Evolutionary conservation across 2,329 filamentous ascomycete species (phyloP).

Genomic region (Xylaria polymorpha): DNA sequence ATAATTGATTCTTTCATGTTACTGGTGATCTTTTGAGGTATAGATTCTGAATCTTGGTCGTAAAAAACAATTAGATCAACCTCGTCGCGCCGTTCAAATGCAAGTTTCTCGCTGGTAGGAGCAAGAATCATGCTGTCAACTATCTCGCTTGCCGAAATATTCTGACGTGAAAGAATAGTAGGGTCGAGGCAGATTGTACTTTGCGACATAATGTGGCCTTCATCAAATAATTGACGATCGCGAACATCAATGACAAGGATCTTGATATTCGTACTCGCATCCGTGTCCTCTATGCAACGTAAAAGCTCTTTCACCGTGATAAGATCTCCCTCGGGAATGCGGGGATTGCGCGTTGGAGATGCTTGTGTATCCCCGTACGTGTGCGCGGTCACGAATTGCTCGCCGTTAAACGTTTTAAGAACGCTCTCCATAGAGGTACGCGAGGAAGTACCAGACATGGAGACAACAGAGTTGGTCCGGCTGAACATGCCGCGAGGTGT

Average conservation of each 20-base stretch:
- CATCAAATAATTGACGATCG: slow-evolving; percentile 81
- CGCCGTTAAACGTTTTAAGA: slow-evolving; percentile 46
- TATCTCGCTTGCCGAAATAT: slow-evolving; percentile 71
- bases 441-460: slow-evolving; percentile 48
- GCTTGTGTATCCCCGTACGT: slow-evolving; percentile 45
- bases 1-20: slow-evolving; percentile 66
- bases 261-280: slow-evolving; percentile 63
- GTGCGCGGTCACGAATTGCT: slow-evolving; percentile 53
- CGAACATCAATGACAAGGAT: slow-evolving; percentile 90
- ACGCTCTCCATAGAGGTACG: slow-evolving; percentile 48
- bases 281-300: slow-evolving; percentile 70
- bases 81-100: slow-evolving; percentile 78
- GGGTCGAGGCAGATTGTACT: slow-evolving; percentile 92
- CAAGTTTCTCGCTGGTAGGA: slow-evolving; percentile 76
- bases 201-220: slow-evolving; percentile 87
- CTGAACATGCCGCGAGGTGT: slow-evolving; percentile 73
- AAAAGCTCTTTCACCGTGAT: slow-evolving; percentile 78
- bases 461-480: slow-evolving; percentile 66
- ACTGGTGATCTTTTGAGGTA: slow-evolving; percentile 55
- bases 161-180: slow-evolving; percentile 74
- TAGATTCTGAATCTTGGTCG: slow-evolving; percentile 72
- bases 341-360: slow-evolving; percentile 56
- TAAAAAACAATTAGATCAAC: slow-evolving; percentile 94
- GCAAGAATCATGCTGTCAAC: slow-evolving; percentile 77
- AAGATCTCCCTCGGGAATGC: slow-evolving; percentile 64